Conservation (phyloP, 371 early-diverging fungal species). For the Circinella umbellata region DNA sequence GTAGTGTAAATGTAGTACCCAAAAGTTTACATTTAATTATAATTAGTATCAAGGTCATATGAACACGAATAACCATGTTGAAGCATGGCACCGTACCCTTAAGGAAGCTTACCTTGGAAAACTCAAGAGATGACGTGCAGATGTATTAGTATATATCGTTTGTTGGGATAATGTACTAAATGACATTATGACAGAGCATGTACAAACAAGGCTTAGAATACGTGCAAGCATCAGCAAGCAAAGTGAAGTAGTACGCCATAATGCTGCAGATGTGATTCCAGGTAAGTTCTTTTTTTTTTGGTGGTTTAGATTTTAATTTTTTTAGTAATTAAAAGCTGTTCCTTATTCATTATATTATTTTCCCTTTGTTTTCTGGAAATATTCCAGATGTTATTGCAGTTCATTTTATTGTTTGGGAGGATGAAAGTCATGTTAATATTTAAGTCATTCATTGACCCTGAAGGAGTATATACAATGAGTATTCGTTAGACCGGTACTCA, state of each 20-base stretch:
- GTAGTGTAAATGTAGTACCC: not conserved
- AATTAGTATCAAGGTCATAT: not conserved
- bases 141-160: slow-evolving; percentile 8
- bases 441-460: not conserved
- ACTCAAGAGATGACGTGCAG: not conserved
- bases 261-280: not conserved
- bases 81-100: slow-evolving; percentile 15
- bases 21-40: not conserved
- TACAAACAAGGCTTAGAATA: not conserved
- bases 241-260: not conserved
- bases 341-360: too few species aligned
- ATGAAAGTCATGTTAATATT: not conserved
- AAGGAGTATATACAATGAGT: too few species aligned
- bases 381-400: not conserved
- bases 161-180: not conserved
- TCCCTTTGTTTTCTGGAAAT: not conserved
- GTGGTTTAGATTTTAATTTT: not conserved
- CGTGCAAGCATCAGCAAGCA: not conserved
- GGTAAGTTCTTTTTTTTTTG: not conserved
- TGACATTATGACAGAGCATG: not conserved
- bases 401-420: not conserved
- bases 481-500: too few species aligned
- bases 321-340: not conserved
- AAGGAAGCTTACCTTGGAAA: slow-evolving; percentile 1
- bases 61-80: slow-evolving; percentile 16